Percentiles rank a stretch among this genome's conserved stretches.
Conservation (phyloP, 768 basidiomycete genomes). For the Lactarius hatsudake region DNA sequence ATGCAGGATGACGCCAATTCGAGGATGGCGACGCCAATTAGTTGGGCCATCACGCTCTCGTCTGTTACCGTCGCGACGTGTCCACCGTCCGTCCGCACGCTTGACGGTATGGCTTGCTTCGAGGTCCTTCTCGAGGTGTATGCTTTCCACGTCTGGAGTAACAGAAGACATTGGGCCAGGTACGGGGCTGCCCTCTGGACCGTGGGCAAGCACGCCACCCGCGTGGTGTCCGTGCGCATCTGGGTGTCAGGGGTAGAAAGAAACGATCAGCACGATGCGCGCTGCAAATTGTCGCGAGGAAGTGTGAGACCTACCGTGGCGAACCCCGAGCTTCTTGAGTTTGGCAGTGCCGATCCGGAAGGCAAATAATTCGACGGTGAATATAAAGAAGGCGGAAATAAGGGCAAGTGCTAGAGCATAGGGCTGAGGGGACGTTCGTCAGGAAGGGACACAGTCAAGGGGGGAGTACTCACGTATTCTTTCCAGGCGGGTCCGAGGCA, state of each 20-base stretch:
- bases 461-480: conserved; percentile 56
- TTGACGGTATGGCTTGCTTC: conserved; percentile 33
- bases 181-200: conserved; percentile 48
- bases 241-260: conserved; percentile 29
- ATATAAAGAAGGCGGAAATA: conserved; percentile 77
- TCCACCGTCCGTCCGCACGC: conserved; percentile 23
- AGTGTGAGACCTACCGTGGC: conserved; percentile 47
- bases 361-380: conserved; percentile 80
- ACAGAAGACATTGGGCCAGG: background rate
- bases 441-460: background rate
- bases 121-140: background rate
- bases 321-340: conserved; percentile 61
- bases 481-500: conserved; percentile 74
- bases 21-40: conserved; percentile 85
- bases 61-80: conserved; percentile 35
- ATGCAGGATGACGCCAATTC: conserved; percentile 90
- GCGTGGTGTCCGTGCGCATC: conserved; percentile 66
- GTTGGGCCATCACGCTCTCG: conserved; percentile 50
- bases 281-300: background rate
- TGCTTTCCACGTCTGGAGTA: conserved; percentile 4
- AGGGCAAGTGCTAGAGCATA: conserved; percentile 82
- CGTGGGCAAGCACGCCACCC: conserved; percentile 65
- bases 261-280: background rate
- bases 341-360: conserved; percentile 82
- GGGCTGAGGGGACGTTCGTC: conserved; percentile 46